Base-by-base conservation (phyloP, 345 rosid genomes). In the Trapa incisa region DNA sequence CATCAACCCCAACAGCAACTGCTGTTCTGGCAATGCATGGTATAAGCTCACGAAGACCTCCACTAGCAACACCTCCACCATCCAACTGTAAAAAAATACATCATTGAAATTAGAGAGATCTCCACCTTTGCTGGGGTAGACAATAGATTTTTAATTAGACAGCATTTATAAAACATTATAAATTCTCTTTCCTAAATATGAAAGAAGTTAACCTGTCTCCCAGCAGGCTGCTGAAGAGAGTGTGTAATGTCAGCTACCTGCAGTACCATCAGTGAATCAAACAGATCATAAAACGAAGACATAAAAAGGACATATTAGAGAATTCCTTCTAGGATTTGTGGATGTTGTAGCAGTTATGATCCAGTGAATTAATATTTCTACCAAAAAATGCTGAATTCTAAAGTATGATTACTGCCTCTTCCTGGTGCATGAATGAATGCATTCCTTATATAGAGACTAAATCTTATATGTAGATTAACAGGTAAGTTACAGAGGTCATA, bases 41-140 rank as follows among this genome's bases (percentile, higher is more conserved):
- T 73, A 94, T 91, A 50, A 89, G 71, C 67, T 91, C 97, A n/a
- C 99, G 95, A 75, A 91, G 95, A 56, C 99, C 99, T 65, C 99
- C 97, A 75, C 99, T 94, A 38, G 99, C 99, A 75, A 94, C 92
- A 79, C 96, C 97, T 74, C 97, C 97, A 72, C 96, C 95, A 60
- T 91, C 96, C 89, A 94, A 76, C 99, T 94, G 52, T 16, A 32
- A 52, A 35, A 67, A 37, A 50, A 67, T 37, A 37, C 47, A 52
- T 58, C 5, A n/a, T 0, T 58, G 37, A 58, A 1, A 58, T 10
- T n/a, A 58, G 4, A 58, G 35, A 57, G 61, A 58, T 58, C 38
- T 10, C 37, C 37, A 58, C 63, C 37, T 32, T 17, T 45, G 8
- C 2, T 45, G 13, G 13, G 7, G 2, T 45, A 2, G 11, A 45